Evolutionary conservation across 1,284 basidiomycete genomes (phyloP).

Genomic region (Amylostereum chailletii): DNA sequence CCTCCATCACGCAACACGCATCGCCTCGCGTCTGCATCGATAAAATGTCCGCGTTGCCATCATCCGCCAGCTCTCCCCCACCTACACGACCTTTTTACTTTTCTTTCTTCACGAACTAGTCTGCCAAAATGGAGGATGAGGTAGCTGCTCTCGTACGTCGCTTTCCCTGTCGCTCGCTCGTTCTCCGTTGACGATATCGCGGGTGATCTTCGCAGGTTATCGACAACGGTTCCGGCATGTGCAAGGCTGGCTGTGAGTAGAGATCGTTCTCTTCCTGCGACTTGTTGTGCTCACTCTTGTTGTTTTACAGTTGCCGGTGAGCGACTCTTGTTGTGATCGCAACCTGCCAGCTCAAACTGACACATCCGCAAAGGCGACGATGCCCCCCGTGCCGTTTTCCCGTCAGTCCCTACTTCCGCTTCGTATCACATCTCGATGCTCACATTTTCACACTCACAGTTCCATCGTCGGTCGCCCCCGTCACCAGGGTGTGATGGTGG

Average conservation of each 20-base stretch:
- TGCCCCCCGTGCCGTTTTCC: conserved; percentile 49
- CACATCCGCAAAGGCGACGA: conserved; percentile 38
- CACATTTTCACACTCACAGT: conserved; percentile 22
- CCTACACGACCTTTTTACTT: background rate
- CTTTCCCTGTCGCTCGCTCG: background rate
- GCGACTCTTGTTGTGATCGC: background rate
- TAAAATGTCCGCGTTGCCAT: too few species aligned
- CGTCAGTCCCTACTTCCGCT: conserved; percentile 24
- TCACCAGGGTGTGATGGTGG: conserved; percentile 84
- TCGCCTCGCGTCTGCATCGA: too few species aligned
- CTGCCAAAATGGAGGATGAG: conserved; percentile 33
- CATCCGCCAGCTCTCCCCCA: too few species aligned
- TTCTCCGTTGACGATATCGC: background rate
- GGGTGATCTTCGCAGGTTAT: conserved; percentile 41
- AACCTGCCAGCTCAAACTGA: background rate
- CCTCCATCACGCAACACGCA: too few species aligned
- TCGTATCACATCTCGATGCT: background rate
- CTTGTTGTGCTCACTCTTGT: conserved; percentile 14
- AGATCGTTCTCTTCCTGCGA: conserved; percentile 8
- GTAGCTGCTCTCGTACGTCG: conserved; percentile 36
- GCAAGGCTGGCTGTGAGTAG: conserved; percentile 81
- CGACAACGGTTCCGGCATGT: conserved; percentile 87
- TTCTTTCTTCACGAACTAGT: background rate
- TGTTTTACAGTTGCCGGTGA: conserved; percentile 39
- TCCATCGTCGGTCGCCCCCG: conserved; percentile 84